Evolutionary conservation across 306 rosid genomes (phyloP).

Genomic region (Elaeagnus macrophylla): DNA sequence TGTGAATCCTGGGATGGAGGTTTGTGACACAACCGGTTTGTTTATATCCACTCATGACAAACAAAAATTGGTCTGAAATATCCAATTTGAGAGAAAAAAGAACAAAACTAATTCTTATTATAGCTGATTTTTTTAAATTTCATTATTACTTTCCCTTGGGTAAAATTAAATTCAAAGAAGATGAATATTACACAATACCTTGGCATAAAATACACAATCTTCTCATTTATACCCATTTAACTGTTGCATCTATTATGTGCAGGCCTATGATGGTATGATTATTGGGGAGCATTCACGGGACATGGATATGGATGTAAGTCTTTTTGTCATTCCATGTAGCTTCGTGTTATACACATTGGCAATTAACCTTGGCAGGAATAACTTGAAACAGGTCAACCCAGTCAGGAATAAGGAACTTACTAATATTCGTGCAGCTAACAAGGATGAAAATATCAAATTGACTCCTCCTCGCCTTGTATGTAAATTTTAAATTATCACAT

Average conservation of each 20-base stretch:
- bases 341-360: conserved; percentile 9
- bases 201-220: too few relatives aligned
- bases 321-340: conserved; percentile 13
- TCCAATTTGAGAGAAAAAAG: too few relatives aligned
- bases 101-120: too few relatives aligned
- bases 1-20: conserved; percentile 92
- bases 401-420: conserved; percentile 65
- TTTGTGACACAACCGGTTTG: conserved; percentile 22
- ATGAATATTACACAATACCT: too few relatives aligned
- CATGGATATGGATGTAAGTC: conserved; percentile 78
- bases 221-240: background rate
- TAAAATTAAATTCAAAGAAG: too few relatives aligned
- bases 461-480: conserved; percentile 95
- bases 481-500: conserved; percentile 17
- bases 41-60: conserved; percentile 1
- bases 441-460: conserved; percentile 79
- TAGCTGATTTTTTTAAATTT: too few relatives aligned
- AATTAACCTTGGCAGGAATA: conserved; percentile 18
- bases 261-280: conserved; percentile 97
- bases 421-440: conserved; percentile 66
- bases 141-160: too few relatives aligned
- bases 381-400: conserved; percentile 67
- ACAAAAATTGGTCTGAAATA: too few relatives aligned
- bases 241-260: conserved; percentile 10
- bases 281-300: conserved; percentile 93